A percentile compares a stretch with the other conserved stretches of the same genome.
phyloP scores from a whole-genome alignment of 768 basidiomycete genomes.

The Agaricus bisporus region DNA sequence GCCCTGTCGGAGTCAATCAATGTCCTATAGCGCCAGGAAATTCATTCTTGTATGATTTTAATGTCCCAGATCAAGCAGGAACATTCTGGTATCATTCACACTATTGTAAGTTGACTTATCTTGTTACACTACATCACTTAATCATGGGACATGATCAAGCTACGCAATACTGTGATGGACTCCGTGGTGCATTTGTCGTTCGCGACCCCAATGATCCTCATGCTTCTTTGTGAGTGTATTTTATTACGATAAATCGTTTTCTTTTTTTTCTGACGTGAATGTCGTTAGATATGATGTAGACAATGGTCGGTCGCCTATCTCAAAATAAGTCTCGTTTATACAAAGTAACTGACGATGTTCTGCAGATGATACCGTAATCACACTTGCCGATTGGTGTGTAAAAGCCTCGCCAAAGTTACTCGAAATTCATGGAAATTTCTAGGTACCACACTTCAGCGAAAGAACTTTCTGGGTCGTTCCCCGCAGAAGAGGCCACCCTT shows the following conservation, averaged over 20 bases:
- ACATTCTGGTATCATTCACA: slow-evolving; percentile 38
- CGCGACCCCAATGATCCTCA: slow-evolving; percentile 37
- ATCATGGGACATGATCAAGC: slow-evolving; percentile 15
- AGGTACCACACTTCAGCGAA: slow-evolving; percentile 25
- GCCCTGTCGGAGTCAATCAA: slow-evolving; percentile 31
- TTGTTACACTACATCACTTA: neutral
- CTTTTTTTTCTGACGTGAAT: neutral
- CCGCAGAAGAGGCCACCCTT: slow-evolving; percentile 28
- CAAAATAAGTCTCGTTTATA: neutral
- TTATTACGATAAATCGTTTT: neutral
- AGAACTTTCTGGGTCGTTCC: slow-evolving; percentile 19
- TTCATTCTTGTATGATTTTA: slow-evolving; percentile 35
- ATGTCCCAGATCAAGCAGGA: slow-evolving; percentile 29
- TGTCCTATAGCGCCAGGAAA: slow-evolving; percentile 35
- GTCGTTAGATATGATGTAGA: slow-evolving; percentile 29
- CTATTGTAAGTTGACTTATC: slow-evolving; percentile 22
- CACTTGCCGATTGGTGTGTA: slow-evolving; percentile 40
- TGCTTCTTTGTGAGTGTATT: slow-evolving; percentile 1
- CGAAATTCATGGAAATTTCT: neutral
- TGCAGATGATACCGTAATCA: slow-evolving; percentile 38
- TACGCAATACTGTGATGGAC: slow-evolving; percentile 52
- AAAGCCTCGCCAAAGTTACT: no score
- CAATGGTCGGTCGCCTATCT: slow-evolving; percentile 26
- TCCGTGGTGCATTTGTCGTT: slow-evolving; percentile 42
- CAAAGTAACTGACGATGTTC: neutral